Evolutionary conservation across 2,329 filamentous ascomycete genomes (phyloP).

Genomic region (Cladobotryum protrusum): DNA sequence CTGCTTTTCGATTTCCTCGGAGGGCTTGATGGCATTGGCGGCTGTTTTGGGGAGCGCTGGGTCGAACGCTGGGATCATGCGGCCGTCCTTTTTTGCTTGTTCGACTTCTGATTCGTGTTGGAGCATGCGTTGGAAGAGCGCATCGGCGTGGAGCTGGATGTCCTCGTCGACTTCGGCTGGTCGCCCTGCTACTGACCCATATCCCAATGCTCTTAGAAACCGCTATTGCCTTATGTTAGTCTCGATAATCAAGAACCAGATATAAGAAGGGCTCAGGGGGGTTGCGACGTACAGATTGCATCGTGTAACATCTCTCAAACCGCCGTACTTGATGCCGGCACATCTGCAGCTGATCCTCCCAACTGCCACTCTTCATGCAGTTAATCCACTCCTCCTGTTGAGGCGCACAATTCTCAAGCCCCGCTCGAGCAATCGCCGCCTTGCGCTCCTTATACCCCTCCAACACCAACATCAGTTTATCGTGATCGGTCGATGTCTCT

Average conservation of each 20-base stretch:
- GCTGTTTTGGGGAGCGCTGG: constrained; percentile 42
- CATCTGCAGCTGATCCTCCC: constrained; percentile 66
- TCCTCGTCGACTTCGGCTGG: constrained; percentile 68
- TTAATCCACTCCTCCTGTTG: constrained; percentile 77
- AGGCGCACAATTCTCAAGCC: constrained; percentile 86
- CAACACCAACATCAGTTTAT: constrained; percentile 73
- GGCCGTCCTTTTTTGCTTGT: constrained; percentile 57
- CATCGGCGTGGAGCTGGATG: constrained; percentile 94
- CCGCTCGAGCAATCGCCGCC: constrained; percentile 68
- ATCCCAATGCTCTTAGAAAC: constrained; percentile 86
- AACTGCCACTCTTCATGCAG: constrained; percentile 71
- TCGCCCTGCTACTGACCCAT: constrained; percentile 62
- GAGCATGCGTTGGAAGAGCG: constrained; percentile 80
- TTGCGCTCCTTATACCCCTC: constrained; percentile 80
- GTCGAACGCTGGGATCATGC: constrained; percentile 53
- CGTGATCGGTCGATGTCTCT: constrained; percentile 66
- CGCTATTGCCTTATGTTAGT: constrained; percentile 42
- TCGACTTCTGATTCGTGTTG: constrained; percentile 72
- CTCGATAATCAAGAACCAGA: neutral
- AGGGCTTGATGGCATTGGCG: constrained; percentile 21
- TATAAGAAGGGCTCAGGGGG: neutral
- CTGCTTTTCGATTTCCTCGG: constrained; percentile 42
- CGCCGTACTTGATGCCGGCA: constrained; percentile 70
- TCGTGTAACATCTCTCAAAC: constrained; percentile 82
- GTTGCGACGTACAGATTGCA: constrained; percentile 63